phyloP scores from a whole-genome alignment of 495 filamentous ascomycete species.

The Hypoxylon rickii region DNA sequence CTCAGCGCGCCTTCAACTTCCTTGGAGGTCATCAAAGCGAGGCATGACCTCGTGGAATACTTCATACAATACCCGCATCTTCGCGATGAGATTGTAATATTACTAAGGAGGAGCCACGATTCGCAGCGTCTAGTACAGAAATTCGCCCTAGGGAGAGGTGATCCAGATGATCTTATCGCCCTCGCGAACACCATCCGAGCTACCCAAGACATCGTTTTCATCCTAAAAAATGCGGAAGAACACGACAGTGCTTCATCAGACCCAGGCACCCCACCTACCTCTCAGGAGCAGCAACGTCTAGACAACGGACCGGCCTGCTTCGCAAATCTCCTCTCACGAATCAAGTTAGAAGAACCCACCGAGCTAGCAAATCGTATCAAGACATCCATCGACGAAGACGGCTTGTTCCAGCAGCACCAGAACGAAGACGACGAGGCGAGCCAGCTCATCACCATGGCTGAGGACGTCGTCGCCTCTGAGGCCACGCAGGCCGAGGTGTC shows the following conservation, averaged over 20 bases:
- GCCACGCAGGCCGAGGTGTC: constrained; percentile 49
- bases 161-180: constrained; percentile 87
- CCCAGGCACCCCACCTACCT: neutral
- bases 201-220: constrained; percentile 66
- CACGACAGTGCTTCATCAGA: neutral
- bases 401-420: constrained; percentile 75
- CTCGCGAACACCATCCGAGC: constrained; percentile 81
- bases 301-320: constrained; percentile 46
- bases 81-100: constrained; percentile 64
- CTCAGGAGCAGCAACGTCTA: neutral
- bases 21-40: constrained; percentile 72
- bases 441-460: constrained; percentile 68
- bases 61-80: constrained; percentile 67
- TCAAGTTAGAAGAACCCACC: constrained; percentile 69
- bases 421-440: constrained; percentile 72
- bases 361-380: constrained; percentile 71
- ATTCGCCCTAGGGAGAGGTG: constrained; percentile 88
- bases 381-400: constrained; percentile 90
- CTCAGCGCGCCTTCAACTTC: constrained; percentile 89
- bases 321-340: constrained; percentile 58
- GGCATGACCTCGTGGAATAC: constrained; percentile 79
- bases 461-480: constrained; percentile 66
- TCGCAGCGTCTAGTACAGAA: constrained; percentile 89
- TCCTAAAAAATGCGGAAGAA: constrained; percentile 33
- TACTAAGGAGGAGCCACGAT: constrained; percentile 81